These are phyloP conservation scores for Mayamaea pseudoterrestris DNA, from an alignment of 108 stramenopile species.

Conservation along the genomic window DNA sequence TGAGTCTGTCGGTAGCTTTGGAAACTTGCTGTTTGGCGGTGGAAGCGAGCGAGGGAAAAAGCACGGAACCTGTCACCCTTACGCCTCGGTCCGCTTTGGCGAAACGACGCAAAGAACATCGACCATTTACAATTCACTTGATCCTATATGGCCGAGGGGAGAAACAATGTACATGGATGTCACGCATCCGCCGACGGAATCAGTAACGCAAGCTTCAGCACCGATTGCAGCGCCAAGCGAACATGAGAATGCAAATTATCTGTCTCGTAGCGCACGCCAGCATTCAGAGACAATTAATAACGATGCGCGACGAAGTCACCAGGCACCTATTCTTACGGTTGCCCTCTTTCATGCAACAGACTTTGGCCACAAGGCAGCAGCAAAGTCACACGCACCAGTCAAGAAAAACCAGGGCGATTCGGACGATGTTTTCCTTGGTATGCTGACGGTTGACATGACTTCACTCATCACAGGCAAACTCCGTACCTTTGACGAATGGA, in stretches of 20 bases:
- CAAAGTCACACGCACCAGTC: conserved; percentile 5
- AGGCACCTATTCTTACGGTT: conserved; percentile 32
- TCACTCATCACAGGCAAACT: conserved; percentile 55
- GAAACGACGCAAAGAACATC: conserved; percentile 48
- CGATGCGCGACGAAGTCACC: not conserved
- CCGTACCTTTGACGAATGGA: conserved; percentile 56
- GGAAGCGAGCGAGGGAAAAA: conserved; percentile 11
- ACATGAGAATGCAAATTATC: not conserved
- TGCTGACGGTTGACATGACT: conserved; percentile 49
- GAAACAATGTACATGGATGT: conserved; percentile 81
- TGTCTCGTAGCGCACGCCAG: not conserved
- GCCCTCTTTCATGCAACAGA: conserved; percentile 36
- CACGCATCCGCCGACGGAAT: conserved; percentile 20
- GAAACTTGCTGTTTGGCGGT: conserved; percentile 6
- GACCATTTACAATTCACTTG: conserved; percentile 33
- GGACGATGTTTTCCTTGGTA: conserved; percentile 53
- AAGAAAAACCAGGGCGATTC: conserved; percentile 22
- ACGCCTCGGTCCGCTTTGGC: conserved; percentile 50
- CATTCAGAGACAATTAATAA: not conserved
- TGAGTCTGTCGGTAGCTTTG: conserved; percentile 5
- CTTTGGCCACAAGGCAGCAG: conserved; percentile 9
- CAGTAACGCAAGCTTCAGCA: conserved; percentile 2
- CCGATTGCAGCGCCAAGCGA: not conserved
- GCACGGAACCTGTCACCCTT: conserved; percentile 28
- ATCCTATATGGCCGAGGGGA: conserved; percentile 59